Evolutionary conservation across 306 rosid species (phyloP).

Genomic region (Begonia peltatifolia): DNA sequence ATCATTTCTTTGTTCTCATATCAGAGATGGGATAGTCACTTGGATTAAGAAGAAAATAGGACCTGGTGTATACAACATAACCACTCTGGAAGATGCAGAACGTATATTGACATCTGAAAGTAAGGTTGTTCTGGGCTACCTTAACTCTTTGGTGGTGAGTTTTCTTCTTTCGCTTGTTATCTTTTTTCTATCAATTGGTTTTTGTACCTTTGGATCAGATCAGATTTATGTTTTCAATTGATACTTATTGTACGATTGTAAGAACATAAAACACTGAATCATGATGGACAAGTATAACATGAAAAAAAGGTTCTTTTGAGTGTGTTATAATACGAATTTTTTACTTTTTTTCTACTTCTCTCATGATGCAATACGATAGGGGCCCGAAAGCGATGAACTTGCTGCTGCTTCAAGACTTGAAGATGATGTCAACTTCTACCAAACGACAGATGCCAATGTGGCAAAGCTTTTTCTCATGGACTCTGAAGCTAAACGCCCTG

Average conservation of each 20-base stretch:
- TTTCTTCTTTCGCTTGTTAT: not conserved
- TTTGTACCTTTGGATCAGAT: no score
- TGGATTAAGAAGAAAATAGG: conserved; percentile 98
- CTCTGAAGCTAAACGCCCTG: conserved; percentile 68
- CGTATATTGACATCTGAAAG: conserved; percentile 49
- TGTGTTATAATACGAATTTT: not conserved
- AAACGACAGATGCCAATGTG: conserved; percentile 72
- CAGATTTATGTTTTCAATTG: no score
- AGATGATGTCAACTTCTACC: conserved; percentile 88
- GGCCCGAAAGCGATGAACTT: conserved; percentile 82
- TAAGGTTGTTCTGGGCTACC: conserved; percentile 74
- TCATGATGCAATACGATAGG: conserved; percentile 34
- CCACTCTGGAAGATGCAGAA: conserved; percentile 68
- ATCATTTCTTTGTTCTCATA: conserved; percentile 1
- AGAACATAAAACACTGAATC: no score
- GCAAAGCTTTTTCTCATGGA: conserved; percentile 87
- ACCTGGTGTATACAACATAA: conserved; percentile 69
- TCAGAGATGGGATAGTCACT: conserved; percentile 68
- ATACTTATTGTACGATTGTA: no score
- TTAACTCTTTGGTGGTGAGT: conserved; percentile 85
- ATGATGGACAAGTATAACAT: no score
- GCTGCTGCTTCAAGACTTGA: conserved; percentile 85
- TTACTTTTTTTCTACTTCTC: conserved; percentile 5
- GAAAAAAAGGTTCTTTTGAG: no score
- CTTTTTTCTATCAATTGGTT: no score